Evolutionary conservation across 345 rosid species (phyloP).

Genomic region (Populus deltoides): DNA sequence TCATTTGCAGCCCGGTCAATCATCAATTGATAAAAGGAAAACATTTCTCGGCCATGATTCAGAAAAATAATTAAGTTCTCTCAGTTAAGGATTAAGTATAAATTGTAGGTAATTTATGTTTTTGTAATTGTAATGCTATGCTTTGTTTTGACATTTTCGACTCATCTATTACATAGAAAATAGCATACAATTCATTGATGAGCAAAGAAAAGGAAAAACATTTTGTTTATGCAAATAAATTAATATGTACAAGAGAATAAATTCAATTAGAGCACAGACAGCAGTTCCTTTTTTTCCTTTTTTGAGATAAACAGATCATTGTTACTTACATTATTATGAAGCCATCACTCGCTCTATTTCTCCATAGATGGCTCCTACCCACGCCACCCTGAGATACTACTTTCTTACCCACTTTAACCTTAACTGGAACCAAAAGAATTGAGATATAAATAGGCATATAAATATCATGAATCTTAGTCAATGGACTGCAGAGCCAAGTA

Average conservation of each 20-base stretch:
- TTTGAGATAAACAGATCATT: neutral
- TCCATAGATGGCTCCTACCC: constrained; percentile 32
- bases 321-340: constrained; percentile 45
- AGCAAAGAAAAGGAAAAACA: neutral
- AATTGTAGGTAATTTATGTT: neutral
- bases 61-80: neutral
- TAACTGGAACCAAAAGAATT: constrained; percentile 43
- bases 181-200: neutral
- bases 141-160: neutral
- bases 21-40: neutral
- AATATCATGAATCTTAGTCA: neutral
- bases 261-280: neutral
- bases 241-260: neutral
- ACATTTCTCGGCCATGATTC: neutral
- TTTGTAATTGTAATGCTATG: neutral
- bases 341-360: constrained; percentile 46
- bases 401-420: constrained; percentile 36
- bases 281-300: neutral
- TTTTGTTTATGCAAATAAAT: neutral
- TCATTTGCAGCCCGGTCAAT: neutral
- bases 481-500: neutral
- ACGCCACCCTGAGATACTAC: constrained; percentile 35
- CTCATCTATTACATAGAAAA: neutral
- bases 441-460: neutral
- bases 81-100: neutral